Conservation (phyloP, 768 basidiomycete genomes). For the Amanita inopinata region DNA sequence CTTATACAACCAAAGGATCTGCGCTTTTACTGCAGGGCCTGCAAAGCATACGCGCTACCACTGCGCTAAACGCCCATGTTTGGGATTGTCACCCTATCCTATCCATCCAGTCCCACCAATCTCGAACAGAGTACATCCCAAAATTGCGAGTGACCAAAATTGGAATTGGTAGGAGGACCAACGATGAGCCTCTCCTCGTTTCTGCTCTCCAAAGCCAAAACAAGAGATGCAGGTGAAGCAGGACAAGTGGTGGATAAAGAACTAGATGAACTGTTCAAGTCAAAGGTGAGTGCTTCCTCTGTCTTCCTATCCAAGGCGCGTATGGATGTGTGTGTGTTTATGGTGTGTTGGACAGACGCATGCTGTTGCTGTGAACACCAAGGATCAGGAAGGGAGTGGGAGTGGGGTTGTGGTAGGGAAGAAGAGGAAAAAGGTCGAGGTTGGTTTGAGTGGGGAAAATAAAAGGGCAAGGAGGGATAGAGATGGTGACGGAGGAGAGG, state of each 20-base stretch:
- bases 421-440: slow-evolving; percentile 1
- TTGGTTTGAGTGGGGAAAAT: too few species aligned
- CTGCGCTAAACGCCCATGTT: slow-evolving; percentile 21
- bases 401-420: background rate
- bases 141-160: too few species aligned
- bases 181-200: slow-evolving; percentile 8
- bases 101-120: background rate
- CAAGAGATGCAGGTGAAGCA: background rate
- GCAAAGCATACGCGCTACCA: slow-evolving; percentile 37
- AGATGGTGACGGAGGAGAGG: background rate
- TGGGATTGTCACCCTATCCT: background rate
- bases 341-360: background rate
- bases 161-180: too few species aligned
- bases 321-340: background rate
- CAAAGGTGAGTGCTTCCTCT: background rate
- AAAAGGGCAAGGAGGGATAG: background rate
- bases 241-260: slow-evolving; percentile 2
- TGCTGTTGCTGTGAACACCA: background rate
- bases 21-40: slow-evolving; percentile 13
- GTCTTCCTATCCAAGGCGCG: background rate
- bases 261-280: slow-evolving; percentile 5
- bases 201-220: background rate
- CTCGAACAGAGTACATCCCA: background rate
- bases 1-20: slow-evolving; percentile 22
- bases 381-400: background rate